These are phyloP conservation scores for Taphrina deformans DNA, from an alignment of 1,139 yeast species.

Conservation along the genomic window DNA sequence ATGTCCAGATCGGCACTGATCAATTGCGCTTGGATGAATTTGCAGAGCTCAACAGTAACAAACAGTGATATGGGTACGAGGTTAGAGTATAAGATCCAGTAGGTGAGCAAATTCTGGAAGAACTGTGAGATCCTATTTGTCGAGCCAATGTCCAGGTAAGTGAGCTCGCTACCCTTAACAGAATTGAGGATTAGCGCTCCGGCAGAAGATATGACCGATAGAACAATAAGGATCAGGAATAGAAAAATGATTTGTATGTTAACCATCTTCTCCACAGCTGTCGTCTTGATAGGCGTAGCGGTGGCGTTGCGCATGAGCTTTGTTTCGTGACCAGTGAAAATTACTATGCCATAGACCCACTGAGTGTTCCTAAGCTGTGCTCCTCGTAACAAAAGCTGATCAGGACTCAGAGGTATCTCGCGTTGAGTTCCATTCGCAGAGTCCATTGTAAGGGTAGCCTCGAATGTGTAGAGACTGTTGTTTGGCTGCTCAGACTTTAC, in stretches of 20 bases:
- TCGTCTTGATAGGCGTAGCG: conserved; percentile 94
- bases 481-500: conserved; percentile 89
- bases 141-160: conserved; percentile 67
- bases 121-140: conserved; percentile 69
- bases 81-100: conserved; percentile 93
- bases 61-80: conserved; percentile 85
- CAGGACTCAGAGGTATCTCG: conserved; percentile 77
- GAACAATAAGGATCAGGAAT: conserved; percentile 71
- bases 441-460: conserved; percentile 71
- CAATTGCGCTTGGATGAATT: conserved; percentile 91
- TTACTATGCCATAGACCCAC: conserved; percentile 91
- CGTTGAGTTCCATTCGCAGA: conserved; percentile 48
- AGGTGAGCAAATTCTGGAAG: conserved; percentile 83
- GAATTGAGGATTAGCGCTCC: conserved; percentile 80
- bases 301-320: conserved; percentile 98
- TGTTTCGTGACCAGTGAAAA: conserved; percentile 97
- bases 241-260: conserved; percentile 87
- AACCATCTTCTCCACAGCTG: conserved; percentile 94
- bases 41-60: conserved; percentile 93
- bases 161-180: conserved; percentile 46
- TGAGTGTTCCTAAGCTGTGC: conserved; percentile 92
- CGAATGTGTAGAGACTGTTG: conserved; percentile 89
- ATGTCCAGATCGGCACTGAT: conserved; percentile 92
- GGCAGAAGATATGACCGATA: conserved; percentile 75
- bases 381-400: conserved; percentile 87